Evolutionary conservation across 2,329 filamentous ascomycete genomes (phyloP), one percentile per base, ranked within the genome.

Genomic region (Fusarium chlamydosporum): DNA sequence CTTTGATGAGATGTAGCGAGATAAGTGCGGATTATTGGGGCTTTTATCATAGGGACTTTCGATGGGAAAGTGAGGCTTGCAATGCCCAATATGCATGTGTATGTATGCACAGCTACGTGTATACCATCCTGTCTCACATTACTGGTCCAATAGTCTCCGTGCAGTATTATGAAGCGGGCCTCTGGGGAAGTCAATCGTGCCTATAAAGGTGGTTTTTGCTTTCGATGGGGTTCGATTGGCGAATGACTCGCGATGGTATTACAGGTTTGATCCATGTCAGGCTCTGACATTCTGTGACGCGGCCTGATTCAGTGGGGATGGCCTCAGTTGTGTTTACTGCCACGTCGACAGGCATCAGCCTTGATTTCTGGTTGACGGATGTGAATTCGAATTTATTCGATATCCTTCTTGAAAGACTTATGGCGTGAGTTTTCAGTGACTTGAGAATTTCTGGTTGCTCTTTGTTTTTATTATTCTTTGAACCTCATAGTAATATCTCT

Each of bases 251-350:
- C 13, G n/a, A 16, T 41, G 6, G n/a, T 31, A 1, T 16, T 57
- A 4, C 58, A 54, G 10, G 58, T 43, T 40, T 31, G 15, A 51
- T 59, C 47, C 64, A 58, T 59, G 51, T 56, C 29, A 15, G 43
- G 23, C 54, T 45, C n/a, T 33, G 23, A 37, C 12, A n/a, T 34
- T 20, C 3, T 57, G 47, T 45, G 47, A 60, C 58, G 58, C 65
- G 64, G 58, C 58, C 48, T 59, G 41, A 50, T 37, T 23, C 23
- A 8, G 40, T 42, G 31, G 57, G 48, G 65, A 57, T 67, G 65
- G 65, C 65, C 65, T 67, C 65, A 68, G 8, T 62, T 67, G 52
- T 48, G 40, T 40, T 35, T 16, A 37, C 27, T 61, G 51, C 62
- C 62, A 60, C 62, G 64, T 55, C 29, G 53, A 38, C 37, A 13